Base-by-base conservation (phyloP, 768 basidiomycete species). In the Lenzites betulinus region DNA sequence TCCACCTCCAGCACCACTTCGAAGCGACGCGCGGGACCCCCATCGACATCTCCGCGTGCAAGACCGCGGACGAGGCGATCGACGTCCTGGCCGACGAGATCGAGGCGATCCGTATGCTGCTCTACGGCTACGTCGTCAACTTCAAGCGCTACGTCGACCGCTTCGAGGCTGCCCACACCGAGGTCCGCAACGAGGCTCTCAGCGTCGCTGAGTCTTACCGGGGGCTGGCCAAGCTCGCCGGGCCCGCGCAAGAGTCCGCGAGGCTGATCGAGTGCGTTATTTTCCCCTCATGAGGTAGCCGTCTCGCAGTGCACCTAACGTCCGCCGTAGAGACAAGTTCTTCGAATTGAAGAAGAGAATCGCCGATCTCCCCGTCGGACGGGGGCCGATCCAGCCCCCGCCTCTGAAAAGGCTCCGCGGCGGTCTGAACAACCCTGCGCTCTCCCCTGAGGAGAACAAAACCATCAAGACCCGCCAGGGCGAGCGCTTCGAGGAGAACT, bases 1-100 rank as follows among this genome's bases (percentile, higher is more conserved):
- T 61, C 39, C 41, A 61, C 50, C 58, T 64, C 23, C 58, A 64
- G 44, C 64, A 59, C 36, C 28, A 58, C 53, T 60, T 54, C 42
- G 33, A 22, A 7, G 23, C 25, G 8, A 28, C 23, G 2, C 25
- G 36, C 12, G 52, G 42, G 0, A 23, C 41, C 4, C 26, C 41
- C 42, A 15, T 41, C 35, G 54, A 62, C 36, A 42, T 56, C 44
- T 22, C 52, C 6, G 13, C 33, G 18, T 59, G 44, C 48, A 41
- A 43, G 38, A 65, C 30, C 30, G 54, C 61, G 2, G 60, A 65
- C 52, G 58, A 59, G 22, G 55, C 57, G 6, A 50, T 62, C 42
- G 58, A 62, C 54, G 15, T 49, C 2, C 57, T 65, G 3, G 58
- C 58, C 12, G 39, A 54, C 38, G 64, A 65, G 48, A 28, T 65